Percentiles rank a stretch among this genome's conserved stretches.
phyloP scores from a whole-genome alignment of 2,329 filamentous ascomycete genomes.

The Plenodomus biglobosus region DNA sequence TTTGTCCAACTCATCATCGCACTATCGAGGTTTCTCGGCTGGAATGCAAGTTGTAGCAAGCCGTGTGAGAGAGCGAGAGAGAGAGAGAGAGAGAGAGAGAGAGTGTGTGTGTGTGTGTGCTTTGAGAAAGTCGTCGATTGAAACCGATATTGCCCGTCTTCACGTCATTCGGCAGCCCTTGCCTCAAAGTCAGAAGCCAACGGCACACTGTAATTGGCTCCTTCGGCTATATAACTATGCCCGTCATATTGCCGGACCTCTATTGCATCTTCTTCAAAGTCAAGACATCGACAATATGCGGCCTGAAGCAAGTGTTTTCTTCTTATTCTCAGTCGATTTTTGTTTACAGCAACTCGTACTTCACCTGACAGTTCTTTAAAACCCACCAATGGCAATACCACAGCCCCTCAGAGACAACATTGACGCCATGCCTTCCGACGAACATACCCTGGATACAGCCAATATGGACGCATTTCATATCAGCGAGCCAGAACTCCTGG shows the following conservation, averaged over 20 bases:
- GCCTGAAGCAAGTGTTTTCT: not conserved
- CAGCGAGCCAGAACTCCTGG: not conserved
- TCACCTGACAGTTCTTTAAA: not conserved
- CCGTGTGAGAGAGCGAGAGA: no score
- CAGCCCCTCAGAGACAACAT: not conserved
- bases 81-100: no score
- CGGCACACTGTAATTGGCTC: not conserved
- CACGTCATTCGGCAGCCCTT: not conserved
- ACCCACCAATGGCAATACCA: not conserved
- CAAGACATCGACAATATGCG: not conserved
- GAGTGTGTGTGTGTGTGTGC: no score
- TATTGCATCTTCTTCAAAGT: not conserved
- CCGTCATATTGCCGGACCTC: constrained; percentile 9
- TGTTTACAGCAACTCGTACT: not conserved
- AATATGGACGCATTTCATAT: not conserved
- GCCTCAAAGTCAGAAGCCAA: not conserved
- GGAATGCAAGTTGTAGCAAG: no score
- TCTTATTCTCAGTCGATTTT: not conserved
- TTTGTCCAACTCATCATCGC: no score
- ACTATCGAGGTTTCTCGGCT: no score
- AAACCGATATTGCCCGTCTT: not conserved
- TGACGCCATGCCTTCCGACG: not conserved
- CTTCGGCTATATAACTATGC: constrained; percentile 7
- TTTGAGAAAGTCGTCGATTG: no score
- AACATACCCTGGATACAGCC: not conserved